Evolutionary conservation across 2,329 filamentous ascomycete species (phyloP).

Genomic region (Pseudopithomyces maydicus): DNA sequence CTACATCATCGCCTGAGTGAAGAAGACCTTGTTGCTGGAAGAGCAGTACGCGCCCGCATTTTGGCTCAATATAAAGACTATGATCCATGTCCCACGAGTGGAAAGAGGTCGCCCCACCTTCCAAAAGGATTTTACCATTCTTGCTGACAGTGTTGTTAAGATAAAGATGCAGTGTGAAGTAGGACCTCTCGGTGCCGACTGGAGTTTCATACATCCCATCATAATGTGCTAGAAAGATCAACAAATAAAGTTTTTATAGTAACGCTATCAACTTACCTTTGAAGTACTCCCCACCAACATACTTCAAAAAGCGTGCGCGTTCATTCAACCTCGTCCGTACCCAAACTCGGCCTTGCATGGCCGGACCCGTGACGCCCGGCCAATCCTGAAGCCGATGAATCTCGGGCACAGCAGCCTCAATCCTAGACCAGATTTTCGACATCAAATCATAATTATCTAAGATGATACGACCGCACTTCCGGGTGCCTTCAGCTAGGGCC

Average conservation of each 20-base stretch:
- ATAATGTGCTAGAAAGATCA: conserved; percentile 59
- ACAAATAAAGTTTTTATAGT: conserved; percentile 16
- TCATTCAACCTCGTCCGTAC: conserved; percentile 65
- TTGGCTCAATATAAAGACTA: conserved; percentile 54
- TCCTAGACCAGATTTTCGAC: conserved; percentile 65
- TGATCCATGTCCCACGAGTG: conserved; percentile 38
- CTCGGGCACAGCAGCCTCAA: conserved; percentile 53
- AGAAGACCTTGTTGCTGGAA: conserved; percentile 61
- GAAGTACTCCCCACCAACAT: conserved; percentile 75
- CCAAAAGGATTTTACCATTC: conserved; percentile 28
- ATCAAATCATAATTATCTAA: conserved; percentile 70
- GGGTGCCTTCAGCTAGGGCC: conserved; percentile 59
- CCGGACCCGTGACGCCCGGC: conserved; percentile 51
- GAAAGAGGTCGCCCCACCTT: conserved; percentile 62
- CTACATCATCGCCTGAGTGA: conserved; percentile 61
- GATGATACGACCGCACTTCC: conserved; percentile 78
- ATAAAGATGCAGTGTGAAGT: conserved; percentile 63
- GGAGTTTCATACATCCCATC: conserved; percentile 68
- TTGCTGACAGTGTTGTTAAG: conserved; percentile 51
- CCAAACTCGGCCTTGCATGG: conserved; percentile 52
- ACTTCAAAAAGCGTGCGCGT: conserved; percentile 75
- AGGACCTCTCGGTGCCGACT: conserved; percentile 56
- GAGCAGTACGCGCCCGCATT: conserved; percentile 57
- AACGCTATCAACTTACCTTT: conserved; percentile 43
- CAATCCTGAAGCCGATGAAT: conserved; percentile 51